Evolutionary conservation across 2,329 filamentous ascomycete species (phyloP).

Genomic region (Colletotrichum horii): DNA sequence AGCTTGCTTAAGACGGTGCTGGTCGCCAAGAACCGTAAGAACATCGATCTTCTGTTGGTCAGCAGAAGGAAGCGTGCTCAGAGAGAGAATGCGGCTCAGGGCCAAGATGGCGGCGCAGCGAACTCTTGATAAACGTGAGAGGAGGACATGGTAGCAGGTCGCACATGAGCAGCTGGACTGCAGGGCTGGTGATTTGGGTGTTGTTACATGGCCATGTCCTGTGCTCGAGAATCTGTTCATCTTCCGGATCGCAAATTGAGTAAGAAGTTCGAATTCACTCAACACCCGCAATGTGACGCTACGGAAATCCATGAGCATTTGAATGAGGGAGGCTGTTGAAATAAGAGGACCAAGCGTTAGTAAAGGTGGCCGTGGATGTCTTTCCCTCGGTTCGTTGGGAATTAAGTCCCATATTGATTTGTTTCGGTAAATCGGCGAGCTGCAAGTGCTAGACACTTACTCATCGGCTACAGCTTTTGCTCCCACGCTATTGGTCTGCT

Average conservation of each 20-base stretch:
- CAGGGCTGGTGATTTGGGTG: not conserved
- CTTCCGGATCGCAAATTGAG: not conserved
- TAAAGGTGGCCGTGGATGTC: not conserved
- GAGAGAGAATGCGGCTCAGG: not conserved
- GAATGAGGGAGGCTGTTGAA: not conserved
- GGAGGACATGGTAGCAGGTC: not conserved
- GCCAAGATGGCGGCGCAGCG: not conserved
- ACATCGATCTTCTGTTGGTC: not conserved
- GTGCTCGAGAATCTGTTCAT: not conserved
- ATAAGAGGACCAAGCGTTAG: not conserved
- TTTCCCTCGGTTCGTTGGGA: not conserved
- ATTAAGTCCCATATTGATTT: not conserved
- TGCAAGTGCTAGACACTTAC: not conserved
- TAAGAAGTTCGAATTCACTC: not conserved
- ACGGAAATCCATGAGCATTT: not conserved
- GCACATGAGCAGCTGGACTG: not conserved
- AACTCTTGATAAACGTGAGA: not conserved
- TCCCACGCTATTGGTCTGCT: not conserved
- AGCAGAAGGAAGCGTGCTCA: not conserved
- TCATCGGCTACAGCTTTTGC: not conserved
- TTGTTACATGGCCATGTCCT: not conserved
- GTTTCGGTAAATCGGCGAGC: not conserved
- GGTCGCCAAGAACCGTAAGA: not conserved
- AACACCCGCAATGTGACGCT: not conserved
- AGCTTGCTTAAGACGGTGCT: not conserved